Base-by-base conservation (phyloP, 208 protist genomes). In the Crithidia sp. region DNA sequence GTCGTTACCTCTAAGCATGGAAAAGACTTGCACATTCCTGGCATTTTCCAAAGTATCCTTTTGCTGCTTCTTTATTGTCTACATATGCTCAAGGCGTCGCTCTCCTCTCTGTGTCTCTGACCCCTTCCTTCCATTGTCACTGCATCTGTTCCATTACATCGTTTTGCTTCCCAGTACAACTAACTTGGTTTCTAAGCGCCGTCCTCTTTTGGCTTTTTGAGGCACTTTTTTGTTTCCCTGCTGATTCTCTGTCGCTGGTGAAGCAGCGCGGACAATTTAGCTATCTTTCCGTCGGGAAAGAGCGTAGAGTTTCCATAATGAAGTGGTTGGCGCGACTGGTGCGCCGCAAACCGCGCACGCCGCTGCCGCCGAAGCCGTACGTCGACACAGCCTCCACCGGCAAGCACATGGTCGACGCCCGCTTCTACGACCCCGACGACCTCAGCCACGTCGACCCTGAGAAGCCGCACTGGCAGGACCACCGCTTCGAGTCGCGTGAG, bases 391-490 rank as follows among this genome's bases (percentile, higher is more conserved):
- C 85, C 28, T 91, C 89, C 37, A 47, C 83, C 0, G 76, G 76
- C 5, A 61, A 52, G 8, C 89, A 95, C 80, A 94, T 97, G 88
- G 60, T 84, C 10, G 92, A 97, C 77, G 49, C 74, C 1, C 67
- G 88, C 8, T 56, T 95, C 45, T 89, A 94, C 68, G 80, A 94
- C 58, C 68, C 74, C 10, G 77, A 82, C 10, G 87, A 94, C 62
- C 59, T 97, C 19, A 83, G 82, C 37, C 71, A 95, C 60, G 85
- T 97, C 44, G 90, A 95, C 52, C 89, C 92, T 0, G 90, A 97
- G 60, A 95, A 92, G 66, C 92, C 90, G 16, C 92, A 97, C 79
- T 97, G 92, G 90, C 88, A 93, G 54, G 92, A 95, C 59, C 77
- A 84, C 3, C 79, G 85, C 14, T 97, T 93, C 67, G 90, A 95